A percentile compares a stretch with the other conserved stretches of the same genome.
Evolutionary conservation across 1,284 basidiomycete genomes (phyloP).

Genomic region (Cryptococcus neoformans): DNA sequence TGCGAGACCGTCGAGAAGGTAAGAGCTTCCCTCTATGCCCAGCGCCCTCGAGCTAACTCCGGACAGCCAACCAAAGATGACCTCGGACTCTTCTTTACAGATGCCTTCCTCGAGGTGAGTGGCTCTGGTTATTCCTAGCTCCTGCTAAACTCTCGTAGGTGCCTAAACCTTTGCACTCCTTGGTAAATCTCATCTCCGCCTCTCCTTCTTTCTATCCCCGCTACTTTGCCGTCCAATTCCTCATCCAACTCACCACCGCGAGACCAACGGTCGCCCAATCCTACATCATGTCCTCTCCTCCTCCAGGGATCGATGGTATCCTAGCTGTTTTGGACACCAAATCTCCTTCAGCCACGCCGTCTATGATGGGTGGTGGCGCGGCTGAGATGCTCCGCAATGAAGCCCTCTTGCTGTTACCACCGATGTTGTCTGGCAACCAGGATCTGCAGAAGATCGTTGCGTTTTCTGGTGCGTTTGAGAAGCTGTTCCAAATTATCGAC

Average conservation of each 20-base stretch:
- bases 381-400: slow-evolving; percentile 55
- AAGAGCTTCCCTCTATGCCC: not conserved
- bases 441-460: slow-evolving; percentile 97
- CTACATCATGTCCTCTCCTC: slow-evolving; percentile 65
- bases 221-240: slow-evolving; percentile 79
- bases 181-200: slow-evolving; percentile 69
- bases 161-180: slow-evolving; percentile 66
- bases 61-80: slow-evolving; percentile 50
- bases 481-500: slow-evolving; percentile 82
- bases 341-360: slow-evolving; percentile 12
- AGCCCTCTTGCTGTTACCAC: slow-evolving; percentile 76
- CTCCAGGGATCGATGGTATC: slow-evolving; percentile 46
- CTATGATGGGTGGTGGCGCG: slow-evolving; percentile 40
- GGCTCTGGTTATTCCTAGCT: not conserved
- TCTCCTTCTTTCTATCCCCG: slow-evolving; percentile 72
- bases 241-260: slow-evolving; percentile 74
- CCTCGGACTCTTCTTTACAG: slow-evolving; percentile 51
- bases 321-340: slow-evolving; percentile 41
- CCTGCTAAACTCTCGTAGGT: slow-evolving; percentile 13
- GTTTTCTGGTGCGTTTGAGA: slow-evolving; percentile 96
- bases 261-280: slow-evolving; percentile 75
- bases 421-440: slow-evolving; percentile 77
- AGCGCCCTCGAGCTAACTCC: not conserved
- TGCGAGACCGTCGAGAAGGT: slow-evolving; percentile 47
- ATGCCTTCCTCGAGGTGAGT: slow-evolving; percentile 43